Evolutionary conservation across 164 flowering plant genomes (phyloP).

Genomic region (Macadamia integrifolia): DNA sequence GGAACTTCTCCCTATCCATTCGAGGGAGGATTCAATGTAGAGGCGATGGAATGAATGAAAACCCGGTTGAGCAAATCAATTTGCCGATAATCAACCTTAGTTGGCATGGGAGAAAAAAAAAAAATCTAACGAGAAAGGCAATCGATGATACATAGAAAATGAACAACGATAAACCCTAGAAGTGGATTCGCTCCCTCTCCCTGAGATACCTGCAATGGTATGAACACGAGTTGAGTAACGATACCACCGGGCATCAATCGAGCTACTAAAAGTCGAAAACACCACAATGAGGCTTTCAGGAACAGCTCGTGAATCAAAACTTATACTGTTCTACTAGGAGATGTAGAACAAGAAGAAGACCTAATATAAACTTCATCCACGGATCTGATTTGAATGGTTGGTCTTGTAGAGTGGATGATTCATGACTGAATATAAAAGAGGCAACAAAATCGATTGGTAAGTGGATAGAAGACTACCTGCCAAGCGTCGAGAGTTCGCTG

Average conservation of each 20-base stretch:
- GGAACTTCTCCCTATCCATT: background rate
- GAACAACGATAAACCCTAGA: no score
- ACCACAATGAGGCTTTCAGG: background rate
- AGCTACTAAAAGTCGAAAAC: background rate
- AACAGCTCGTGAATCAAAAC: background rate
- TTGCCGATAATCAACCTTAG: background rate
- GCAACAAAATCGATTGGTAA: no score
- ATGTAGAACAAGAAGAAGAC: background rate
- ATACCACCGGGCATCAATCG: background rate
- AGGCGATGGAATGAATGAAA: background rate
- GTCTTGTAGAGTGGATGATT: no score
- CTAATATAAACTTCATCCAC: background rate
- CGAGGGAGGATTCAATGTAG: background rate
- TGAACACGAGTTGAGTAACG: background rate
- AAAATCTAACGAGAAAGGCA: no score
- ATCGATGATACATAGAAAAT: background rate
- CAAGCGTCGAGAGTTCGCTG: slow-evolving; percentile 95
- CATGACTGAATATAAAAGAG: no score
- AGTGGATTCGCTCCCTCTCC: background rate
- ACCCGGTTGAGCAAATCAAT: background rate
- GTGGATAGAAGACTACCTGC: slow-evolving; percentile 54
- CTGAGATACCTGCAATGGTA: background rate
- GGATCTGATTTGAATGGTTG: background rate
- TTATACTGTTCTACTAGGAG: background rate
- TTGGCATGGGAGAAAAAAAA: no score